Evolutionary conservation across 495 filamentous ascomycete species (phyloP), one percentile per base, ranked within the genome.

Genomic region (Penicillium lagena): DNA sequence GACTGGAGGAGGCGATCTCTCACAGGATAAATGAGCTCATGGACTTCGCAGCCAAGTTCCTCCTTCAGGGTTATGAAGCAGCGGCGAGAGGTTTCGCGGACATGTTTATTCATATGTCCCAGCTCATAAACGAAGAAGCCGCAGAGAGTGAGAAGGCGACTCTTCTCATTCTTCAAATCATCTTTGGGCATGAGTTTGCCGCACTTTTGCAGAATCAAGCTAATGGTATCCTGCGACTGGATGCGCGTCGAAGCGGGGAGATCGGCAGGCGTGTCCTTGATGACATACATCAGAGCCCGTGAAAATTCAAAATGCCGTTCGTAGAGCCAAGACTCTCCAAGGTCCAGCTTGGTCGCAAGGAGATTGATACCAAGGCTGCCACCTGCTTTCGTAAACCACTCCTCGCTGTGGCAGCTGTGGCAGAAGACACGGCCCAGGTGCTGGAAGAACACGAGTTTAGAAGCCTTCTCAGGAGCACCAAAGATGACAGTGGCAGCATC

Each of bases 351-450:
- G 11, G 83, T 87, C 4, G 86, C 79, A 39, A 96, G 70, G 35
- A 90, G 75, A 50, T 89, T 82, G 44, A 99, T 95, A 37, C 94
- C 94, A 14, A 91, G 63, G 32, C 86, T 88, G 12, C 94, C 94
- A 45, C 90, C 91, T 13, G 88, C 82, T 56, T 99, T 99, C 11
- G 89, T 87, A 56, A 90, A 97, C 94, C 94, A 99, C 50, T 97
- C 90, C 59, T 96, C 90, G 51, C 90, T 88, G 47, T 96, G 86
- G 58, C 94, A 99, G 49, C 86, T 86, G 61, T 99, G 94, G 51
- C 86, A 89, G 64, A 96, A 96, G 0, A 81, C 78, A 45, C 80
- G 82, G 14, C 83, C 80, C 9, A 97, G 69, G 55, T 89, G 82
- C 47, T 74, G 70, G 65, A 96, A 99, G 64, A 96, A 89, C 1